Evolutionary conservation across 2,329 filamentous ascomycete species (phyloP), one percentile per base, ranked within the genome.

Genomic region (Periconia digitata): DNA sequence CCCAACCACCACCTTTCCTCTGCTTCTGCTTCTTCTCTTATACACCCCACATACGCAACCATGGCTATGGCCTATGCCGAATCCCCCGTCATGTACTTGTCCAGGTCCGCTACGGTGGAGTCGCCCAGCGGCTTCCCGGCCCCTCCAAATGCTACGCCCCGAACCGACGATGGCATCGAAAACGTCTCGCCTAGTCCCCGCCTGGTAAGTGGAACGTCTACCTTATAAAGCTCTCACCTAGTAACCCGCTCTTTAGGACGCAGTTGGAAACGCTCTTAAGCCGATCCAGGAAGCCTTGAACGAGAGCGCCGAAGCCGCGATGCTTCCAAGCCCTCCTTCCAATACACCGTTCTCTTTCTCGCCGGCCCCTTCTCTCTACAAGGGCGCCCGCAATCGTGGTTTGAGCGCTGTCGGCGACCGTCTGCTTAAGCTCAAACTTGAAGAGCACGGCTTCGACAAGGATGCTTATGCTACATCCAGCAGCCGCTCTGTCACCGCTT

Each of bases 391-490:
- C 22, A 46, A 46, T 40, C 62, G 65, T 40, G 85, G 90, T 67
- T 82, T 90, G 71, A 81, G 78, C 56, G 83, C 96, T 16, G 90
- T 97, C 66, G 92, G 92, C 67, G 92, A 94, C 56, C 91, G 92
- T 74, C 87, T 97, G 44, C 92, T 53, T 27, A 51, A 96, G 81
- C 86, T 89, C 54, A 59, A 62, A 49, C 40, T 58, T 12, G 59
- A 64, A 4, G 47, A 57, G 12, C 58, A 53, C 40, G 55, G 40
- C 40, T 43, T 44, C 23, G 44, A 49, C 20, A 44, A 23, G 23
- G 51, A 40, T n/a, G 55, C 55, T 23, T 46, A 47, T 6, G 59
- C 63, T 20, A n/a, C 49, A 15, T 64, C 58, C 0, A 59, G 58
- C 49, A 53, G 29, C 32, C 50, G 44, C 36, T 67, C 64, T 3